These are phyloP conservation scores for Bidens hawaiensis DNA, from an alignment of 140 eudicot species.

Conservation along the genomic window DNA sequence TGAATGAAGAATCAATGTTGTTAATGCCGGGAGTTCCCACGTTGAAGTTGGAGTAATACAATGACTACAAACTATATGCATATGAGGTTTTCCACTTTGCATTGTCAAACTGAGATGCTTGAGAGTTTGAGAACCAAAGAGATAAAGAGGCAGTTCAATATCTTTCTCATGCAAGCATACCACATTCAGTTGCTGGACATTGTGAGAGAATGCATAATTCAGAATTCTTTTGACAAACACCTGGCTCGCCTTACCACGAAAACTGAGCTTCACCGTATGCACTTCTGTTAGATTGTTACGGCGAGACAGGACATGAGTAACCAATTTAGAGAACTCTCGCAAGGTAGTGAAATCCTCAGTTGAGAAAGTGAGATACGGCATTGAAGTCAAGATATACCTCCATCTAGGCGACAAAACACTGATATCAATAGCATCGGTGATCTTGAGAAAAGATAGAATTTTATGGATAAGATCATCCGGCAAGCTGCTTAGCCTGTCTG, in stretches of 20 bases:
- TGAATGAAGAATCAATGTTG: conserved; percentile 3
- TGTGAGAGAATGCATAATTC: conserved; percentile 2
- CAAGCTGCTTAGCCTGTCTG: neutral
- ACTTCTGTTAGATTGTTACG: neutral
- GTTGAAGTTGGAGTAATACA: neutral
- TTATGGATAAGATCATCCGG: neutral
- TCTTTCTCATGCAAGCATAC: neutral
- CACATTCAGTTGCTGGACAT: conserved; percentile 1
- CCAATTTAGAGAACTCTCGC: neutral
- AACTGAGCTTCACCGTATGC: neutral
- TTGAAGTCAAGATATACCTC: neutral
- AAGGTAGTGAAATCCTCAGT: neutral
- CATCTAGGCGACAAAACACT: neutral
- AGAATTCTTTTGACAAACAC: conserved; percentile 1
- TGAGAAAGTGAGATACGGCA: neutral
- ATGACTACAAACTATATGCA: neutral
- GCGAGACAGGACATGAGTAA: neutral
- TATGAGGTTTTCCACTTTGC: neutral
- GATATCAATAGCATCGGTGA: neutral
- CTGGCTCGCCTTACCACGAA: neutral
- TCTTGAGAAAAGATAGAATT: neutral
- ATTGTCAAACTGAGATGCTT: conserved; percentile 12
- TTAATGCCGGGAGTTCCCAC: conserved; percentile 20
- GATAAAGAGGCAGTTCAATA: neutral
- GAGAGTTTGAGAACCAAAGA: conserved; percentile 3